Percentiles rank a stretch among this genome's conserved stretches.
phyloP scores from a whole-genome alignment of 768 basidiomycete genomes.

The Tulasnella sp. region DNA sequence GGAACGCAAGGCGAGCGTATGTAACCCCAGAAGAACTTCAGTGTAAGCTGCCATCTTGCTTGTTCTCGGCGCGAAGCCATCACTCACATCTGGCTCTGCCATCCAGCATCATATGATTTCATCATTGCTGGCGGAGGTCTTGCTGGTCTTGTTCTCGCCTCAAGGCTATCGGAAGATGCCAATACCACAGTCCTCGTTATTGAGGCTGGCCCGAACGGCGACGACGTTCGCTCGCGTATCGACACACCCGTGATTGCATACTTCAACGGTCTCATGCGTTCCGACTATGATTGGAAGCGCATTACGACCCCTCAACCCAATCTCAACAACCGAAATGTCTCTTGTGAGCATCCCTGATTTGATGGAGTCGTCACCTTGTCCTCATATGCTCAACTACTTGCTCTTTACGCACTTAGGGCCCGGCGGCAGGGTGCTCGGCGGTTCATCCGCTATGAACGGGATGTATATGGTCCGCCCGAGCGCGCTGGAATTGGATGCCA shows the following conservation, averaged over 20 bases:
- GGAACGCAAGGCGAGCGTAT: neutral
- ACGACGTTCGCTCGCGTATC: conserved; percentile 33
- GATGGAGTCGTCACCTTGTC: neutral
- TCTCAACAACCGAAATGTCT: conserved; percentile 44
- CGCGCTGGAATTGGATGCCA: conserved; percentile 47
- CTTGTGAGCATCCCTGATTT: conserved; percentile 34
- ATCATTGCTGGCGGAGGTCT: conserved; percentile 29
- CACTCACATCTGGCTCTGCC: neutral
- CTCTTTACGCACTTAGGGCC: conserved; percentile 1
- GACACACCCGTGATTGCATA: conserved; percentile 54
- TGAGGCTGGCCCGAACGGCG: conserved; percentile 29
- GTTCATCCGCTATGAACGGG: conserved; percentile 66
- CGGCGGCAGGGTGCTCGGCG: conserved; percentile 63
- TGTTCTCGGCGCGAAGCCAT: neutral
- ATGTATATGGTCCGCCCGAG: conserved; percentile 61
- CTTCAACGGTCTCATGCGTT: conserved; percentile 48
- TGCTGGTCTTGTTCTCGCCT: conserved; percentile 28
- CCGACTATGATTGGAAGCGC: conserved; percentile 56
- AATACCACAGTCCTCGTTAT: conserved; percentile 28
- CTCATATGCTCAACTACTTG: neutral
- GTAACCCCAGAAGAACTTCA: neutral
- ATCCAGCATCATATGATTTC: conserved; percentile 26
- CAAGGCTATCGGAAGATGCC: conserved; percentile 27
- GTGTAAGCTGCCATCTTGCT: neutral
- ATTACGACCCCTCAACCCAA: conserved; percentile 49